Base-by-base conservation (phyloP, 148 eudicot genomes). In the Silene conica region DNA sequence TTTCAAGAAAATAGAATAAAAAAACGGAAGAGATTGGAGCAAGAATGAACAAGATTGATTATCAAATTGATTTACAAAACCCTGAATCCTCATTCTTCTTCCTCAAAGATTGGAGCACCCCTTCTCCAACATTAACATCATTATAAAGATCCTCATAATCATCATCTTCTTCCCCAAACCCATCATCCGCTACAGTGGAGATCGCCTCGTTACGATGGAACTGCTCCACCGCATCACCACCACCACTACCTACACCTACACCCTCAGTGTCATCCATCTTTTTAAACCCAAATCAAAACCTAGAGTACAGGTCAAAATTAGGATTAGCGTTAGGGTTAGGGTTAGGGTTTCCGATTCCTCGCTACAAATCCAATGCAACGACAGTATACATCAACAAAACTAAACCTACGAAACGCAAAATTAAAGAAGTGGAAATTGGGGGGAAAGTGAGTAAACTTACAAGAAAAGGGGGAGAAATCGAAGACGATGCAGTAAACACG, bases 131-230 rank as follows among this genome's bases (percentile, higher is more conserved):
- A 70, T 92, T 89, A 70, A 92, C 92, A 76, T 89, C 95, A 70
- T 89, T 88, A 45, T 93, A 93, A 18, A 93, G 96, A 74, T 93
- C 98, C 70, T 90, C 97, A 52, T 86, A 92, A 71, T 93, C 98
- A 61, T 93, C 96, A 14, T 93, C 98, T 68, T 90, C 97, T 73
- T 86, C 94, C 0, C 78, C 92, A 50, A 88, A 88, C 14, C 87
- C 92, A 41, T 89, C 93, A 46, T 93, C 98, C 1, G 86, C 87
- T 3, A 89, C 92, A 5, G 98, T 93, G 1, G 96, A 87, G 43
- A 93, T 92, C 54, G 96, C 93, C 70, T 90, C 96, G 63, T 87
- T 85, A 18, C 89, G 80, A 48, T 85, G 87, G 66, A 85, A 86
- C 67, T 86, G 87, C 16, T 86, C 87, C 74, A 70, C 81, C 26